These are phyloP conservation scores for Parietaria judaica DNA, from an alignment of 306 rosid genomes.

Conservation along the genomic window DNA sequence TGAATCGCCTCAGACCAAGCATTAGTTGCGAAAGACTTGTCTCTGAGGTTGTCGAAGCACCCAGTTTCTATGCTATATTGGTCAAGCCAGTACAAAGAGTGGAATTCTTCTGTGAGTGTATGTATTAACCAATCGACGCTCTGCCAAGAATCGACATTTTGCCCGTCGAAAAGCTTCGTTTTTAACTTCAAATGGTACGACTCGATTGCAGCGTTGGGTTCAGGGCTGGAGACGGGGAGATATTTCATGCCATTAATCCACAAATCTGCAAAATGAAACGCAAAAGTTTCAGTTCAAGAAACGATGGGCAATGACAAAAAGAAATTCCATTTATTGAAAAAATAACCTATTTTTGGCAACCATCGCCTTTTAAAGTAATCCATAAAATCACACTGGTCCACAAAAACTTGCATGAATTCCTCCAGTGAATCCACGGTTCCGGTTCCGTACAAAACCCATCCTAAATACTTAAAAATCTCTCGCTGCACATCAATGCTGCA, in stretches of 20 bases:
- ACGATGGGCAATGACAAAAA: constrained; percentile 1
- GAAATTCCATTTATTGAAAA: constrained; percentile 8
- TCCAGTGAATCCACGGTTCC: constrained; percentile 54
- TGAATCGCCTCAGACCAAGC: constrained; percentile 62
- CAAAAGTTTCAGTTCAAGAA: constrained; percentile 17
- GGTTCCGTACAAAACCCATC: constrained; percentile 55
- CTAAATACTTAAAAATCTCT: constrained; percentile 57
- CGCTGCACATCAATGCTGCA: constrained; percentile 55
- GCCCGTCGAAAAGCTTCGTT: constrained; percentile 50
- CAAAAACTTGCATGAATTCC: constrained; percentile 72
- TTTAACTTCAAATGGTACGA: constrained; percentile 61
- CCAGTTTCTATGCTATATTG: constrained; percentile 60
- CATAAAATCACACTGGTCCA: constrained; percentile 63
- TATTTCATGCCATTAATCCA: constrained; percentile 57
- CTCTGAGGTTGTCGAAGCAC: constrained; percentile 43
- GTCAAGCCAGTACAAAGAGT: constrained; percentile 60
- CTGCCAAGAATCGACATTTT: constrained; percentile 35
- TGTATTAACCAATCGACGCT: constrained; percentile 71
- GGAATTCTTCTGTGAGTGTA: constrained; percentile 54
- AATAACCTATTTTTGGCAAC: constrained; percentile 58
- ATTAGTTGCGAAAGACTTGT: constrained; percentile 39
- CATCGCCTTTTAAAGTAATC: constrained; percentile 60
- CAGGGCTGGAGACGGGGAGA: constrained; percentile 51
- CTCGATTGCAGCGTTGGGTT: constrained; percentile 60
- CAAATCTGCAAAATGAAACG: constrained; percentile 40